Conservation (phyloP, 2,329 filamentous ascomycete genomes). For the Tolypocladium ophioglossoides region DNA sequence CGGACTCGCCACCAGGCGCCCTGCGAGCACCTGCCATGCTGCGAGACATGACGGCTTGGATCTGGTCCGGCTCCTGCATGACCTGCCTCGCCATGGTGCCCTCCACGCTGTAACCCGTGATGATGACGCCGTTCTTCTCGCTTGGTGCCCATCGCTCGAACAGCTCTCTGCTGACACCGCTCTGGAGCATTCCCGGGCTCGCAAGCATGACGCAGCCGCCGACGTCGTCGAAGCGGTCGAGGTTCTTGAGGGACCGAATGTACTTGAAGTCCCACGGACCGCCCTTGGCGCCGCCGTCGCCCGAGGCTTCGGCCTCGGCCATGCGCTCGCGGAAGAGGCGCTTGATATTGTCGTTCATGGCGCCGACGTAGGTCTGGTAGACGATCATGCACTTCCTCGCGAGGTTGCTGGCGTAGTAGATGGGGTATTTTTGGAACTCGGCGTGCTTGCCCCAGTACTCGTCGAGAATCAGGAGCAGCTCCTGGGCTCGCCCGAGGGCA, state of each 20-base stretch:
- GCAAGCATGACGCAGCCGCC: constrained; percentile 96
- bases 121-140: constrained; percentile 94
- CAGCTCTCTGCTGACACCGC: constrained; percentile 84
- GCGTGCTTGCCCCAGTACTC: constrained; percentile 91
- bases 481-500: constrained; percentile 85
- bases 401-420: constrained; percentile 95
- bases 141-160: constrained; percentile 94
- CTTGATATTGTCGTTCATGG: constrained; percentile 99
- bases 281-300: constrained; percentile 63
- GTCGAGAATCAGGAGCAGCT: constrained; percentile 86
- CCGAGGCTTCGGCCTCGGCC: constrained; percentile 76
- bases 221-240: constrained; percentile 93
- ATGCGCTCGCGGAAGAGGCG: constrained; percentile 86
- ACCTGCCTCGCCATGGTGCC: constrained; percentile 97
- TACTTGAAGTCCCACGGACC: constrained; percentile 96
- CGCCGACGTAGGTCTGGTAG: constrained; percentile 94
- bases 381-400: constrained; percentile 97
- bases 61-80: constrained; percentile 88
- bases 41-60: constrained; percentile 84
- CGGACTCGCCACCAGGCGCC: constrained; percentile 56
- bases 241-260: constrained; percentile 80
- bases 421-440: constrained; percentile 82
- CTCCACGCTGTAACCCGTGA: constrained; percentile 97
- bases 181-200: constrained; percentile 96
- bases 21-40: constrained; percentile 53